phyloP scores from a whole-genome alignment of 495 filamentous ascomycete genomes.

The Aspergillus leporis region DNA sequence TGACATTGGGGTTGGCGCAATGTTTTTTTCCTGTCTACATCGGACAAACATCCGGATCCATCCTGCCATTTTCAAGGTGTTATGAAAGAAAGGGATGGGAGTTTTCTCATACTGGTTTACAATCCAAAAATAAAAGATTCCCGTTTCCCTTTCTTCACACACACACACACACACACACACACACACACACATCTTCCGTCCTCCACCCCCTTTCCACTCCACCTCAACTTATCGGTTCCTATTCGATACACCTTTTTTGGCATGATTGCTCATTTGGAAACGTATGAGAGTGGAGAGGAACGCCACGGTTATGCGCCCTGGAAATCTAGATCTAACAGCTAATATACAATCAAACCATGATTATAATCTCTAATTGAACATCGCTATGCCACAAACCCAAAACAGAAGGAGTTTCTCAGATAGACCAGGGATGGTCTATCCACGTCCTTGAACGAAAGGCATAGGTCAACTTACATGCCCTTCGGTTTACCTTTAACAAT shows the following conservation, averaged over 20 bases:
- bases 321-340: conserved; percentile 37
- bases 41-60: too few species aligned
- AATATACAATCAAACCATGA: conserved; percentile 36
- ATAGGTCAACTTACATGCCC: conserved; percentile 22
- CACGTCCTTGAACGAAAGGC: background rate
- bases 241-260: conserved; percentile 7
- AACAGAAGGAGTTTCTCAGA: background rate
- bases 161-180: too few species aligned
- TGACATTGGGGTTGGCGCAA: background rate
- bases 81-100: too few species aligned
- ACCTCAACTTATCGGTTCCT: conserved; percentile 6
- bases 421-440: background rate
- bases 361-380: conserved; percentile 19
- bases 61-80: too few species aligned
- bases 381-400: conserved; percentile 30
- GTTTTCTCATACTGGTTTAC: too few species aligned
- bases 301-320: conserved; percentile 15
- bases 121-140: too few species aligned
- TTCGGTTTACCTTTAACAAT: conserved; percentile 64
- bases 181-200: too few species aligned
- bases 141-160: too few species aligned
- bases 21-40: background rate
- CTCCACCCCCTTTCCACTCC: background rate
- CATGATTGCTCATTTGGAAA: conserved; percentile 19
- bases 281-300: conserved; percentile 29